Conservation (phyloP, 2,329 filamentous ascomycete genomes). For the Apiospora koreana region DNA sequence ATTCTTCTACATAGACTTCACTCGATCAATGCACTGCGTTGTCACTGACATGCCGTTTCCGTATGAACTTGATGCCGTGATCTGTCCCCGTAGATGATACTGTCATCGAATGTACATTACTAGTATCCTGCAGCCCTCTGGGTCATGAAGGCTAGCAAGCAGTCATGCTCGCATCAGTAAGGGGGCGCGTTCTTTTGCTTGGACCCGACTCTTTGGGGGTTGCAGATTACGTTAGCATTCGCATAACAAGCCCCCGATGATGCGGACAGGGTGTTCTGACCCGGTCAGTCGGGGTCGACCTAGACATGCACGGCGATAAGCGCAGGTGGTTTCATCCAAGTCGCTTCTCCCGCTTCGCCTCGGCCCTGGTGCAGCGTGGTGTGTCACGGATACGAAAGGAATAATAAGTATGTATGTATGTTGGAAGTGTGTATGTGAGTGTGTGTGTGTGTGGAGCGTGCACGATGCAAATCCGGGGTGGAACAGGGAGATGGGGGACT, state of each 20-base stretch:
- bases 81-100: neutral
- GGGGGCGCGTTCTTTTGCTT: neutral
- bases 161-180: neutral
- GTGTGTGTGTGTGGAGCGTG: neutral
- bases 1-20: neutral
- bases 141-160: neutral
- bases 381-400: neutral
- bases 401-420: neutral
- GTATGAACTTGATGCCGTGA: neutral
- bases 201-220: neutral
- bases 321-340: slow-evolving; percentile 2
- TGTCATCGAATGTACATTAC: neutral
- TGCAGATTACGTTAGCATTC: slow-evolving; percentile 7
- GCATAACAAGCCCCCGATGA: neutral
- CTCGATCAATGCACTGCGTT: neutral
- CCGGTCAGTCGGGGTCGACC: neutral
- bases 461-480: slow-evolving; percentile 8
- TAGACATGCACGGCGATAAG: slow-evolving; percentile 8
- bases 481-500: neutral
- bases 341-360: neutral
- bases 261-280: neutral
- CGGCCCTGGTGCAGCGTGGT: neutral
- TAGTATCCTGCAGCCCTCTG: neutral
- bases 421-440: neutral
- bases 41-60: neutral